Evolutionary conservation across 2,329 filamentous ascomycete genomes (phyloP).

Genomic region (Pyrenochaeta sp.): DNA sequence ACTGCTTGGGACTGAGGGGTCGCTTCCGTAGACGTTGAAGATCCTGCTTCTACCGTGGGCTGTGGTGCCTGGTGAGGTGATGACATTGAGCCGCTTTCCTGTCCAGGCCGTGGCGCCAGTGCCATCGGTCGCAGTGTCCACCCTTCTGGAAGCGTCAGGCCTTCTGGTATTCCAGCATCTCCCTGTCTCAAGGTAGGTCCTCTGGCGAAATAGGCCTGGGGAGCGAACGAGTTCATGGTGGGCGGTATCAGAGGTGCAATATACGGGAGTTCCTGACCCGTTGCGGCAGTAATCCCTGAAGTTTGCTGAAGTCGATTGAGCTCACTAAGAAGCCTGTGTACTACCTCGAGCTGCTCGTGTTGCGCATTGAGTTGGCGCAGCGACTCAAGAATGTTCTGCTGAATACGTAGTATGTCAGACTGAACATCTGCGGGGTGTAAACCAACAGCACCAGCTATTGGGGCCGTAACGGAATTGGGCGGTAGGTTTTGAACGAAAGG

Average conservation of each 20-base stretch:
- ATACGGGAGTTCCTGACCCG: slow-evolving; percentile 35
- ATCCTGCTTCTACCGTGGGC: slow-evolving; percentile 5
- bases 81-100: slow-evolving; percentile 12
- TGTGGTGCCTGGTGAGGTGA: slow-evolving; percentile 14
- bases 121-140: slow-evolving; percentile 49
- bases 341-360: slow-evolving; percentile 45
- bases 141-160: slow-evolving; percentile 47
- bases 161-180: slow-evolving; percentile 45
- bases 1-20: slow-evolving; percentile 12
- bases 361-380: slow-evolving; percentile 44
- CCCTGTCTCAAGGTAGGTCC: slow-evolving; percentile 44
- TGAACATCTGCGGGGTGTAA: slow-evolving; percentile 46
- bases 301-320: slow-evolving; percentile 44
- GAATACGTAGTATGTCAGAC: slow-evolving; percentile 46
- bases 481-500: slow-evolving; percentile 14
- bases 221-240: slow-evolving; percentile 25
- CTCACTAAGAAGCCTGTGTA: slow-evolving; percentile 42
- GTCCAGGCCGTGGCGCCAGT: slow-evolving; percentile 27
- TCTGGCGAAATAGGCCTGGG: slow-evolving; percentile 45
- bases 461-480: slow-evolving; percentile 16
- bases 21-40: slow-evolving; percentile 9
- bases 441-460: slow-evolving; percentile 29
- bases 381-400: slow-evolving; percentile 49
- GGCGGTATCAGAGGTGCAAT: slow-evolving; percentile 36
- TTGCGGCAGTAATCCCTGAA: slow-evolving; percentile 32